These are phyloP conservation scores for Clonostachys rosea DNA, from an alignment of 2,329 filamentous ascomycete genomes.

Conservation along the genomic window DNA sequence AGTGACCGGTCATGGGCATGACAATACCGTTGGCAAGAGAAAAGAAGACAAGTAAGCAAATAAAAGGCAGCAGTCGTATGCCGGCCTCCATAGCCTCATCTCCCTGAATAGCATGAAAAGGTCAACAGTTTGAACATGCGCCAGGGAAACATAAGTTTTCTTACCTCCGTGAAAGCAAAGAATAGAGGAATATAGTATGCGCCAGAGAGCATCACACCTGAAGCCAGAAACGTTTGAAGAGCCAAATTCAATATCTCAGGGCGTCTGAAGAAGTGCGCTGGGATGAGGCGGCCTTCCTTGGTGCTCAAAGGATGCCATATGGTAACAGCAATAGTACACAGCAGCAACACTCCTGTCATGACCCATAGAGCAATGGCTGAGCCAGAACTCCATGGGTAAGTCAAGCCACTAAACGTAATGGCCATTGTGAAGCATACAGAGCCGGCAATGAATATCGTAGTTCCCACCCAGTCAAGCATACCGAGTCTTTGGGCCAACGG, in stretches of 20 bases:
- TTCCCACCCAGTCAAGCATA: conserved; percentile 35
- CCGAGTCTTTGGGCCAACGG: conserved; percentile 15
- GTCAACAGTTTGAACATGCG: background rate
- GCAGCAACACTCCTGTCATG: conserved; percentile 28
- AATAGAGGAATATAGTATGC: conserved; percentile 42
- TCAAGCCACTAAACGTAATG: conserved; percentile 38
- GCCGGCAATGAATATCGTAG: conserved; percentile 29
- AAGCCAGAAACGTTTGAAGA: conserved; percentile 9
- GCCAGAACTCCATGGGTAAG: conserved; percentile 35
- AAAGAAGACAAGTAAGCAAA: conserved; percentile 24
- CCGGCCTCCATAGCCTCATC: conserved; percentile 28
- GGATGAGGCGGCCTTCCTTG: no score
- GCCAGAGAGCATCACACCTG: conserved; percentile 8
- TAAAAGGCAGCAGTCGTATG: conserved; percentile 30
- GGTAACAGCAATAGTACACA: conserved; percentile 35
- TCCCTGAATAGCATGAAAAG: conserved; percentile 8
- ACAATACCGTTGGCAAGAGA: conserved; percentile 26
- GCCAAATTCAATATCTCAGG: conserved; percentile 7
- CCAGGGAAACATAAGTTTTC: background rate
- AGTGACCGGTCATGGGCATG: conserved; percentile 25
- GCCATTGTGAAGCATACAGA: conserved; percentile 33
- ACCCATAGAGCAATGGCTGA: conserved; percentile 37
- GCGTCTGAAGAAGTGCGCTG: no score
- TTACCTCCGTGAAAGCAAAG: conserved; percentile 35
- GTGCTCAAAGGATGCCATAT: conserved; percentile 18